Evolutionary conservation across 78 protist species (phyloP).

Genomic region (Dictyostelium brefeldianum): DNA sequence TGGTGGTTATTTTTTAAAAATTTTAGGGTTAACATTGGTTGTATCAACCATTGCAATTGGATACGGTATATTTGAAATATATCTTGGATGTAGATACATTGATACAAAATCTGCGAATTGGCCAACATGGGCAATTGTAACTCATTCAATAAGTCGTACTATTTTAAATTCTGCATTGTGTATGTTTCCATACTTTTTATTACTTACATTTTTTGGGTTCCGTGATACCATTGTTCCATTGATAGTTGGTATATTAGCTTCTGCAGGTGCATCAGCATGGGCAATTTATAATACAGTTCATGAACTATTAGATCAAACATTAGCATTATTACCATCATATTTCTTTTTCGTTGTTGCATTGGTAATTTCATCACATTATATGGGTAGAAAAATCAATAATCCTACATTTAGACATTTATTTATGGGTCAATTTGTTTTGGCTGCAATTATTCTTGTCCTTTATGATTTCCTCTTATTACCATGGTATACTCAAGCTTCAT

Average conservation of each 20-base stretch:
- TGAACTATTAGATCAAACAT: conserved; percentile 4
- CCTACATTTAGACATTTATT: conserved; percentile 63
- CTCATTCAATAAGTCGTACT: conserved; percentile 38
- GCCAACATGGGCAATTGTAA: conserved; percentile 59
- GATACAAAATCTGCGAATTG: neutral
- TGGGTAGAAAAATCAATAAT: conserved; percentile 43
- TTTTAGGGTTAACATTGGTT: neutral
- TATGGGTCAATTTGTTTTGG: conserved; percentile 70
- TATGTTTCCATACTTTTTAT: conserved; percentile 59
- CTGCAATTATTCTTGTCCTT: conserved; percentile 39
- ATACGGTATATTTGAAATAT: conserved; percentile 57
- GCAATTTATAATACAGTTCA: conserved; percentile 32
- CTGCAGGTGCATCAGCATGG: conserved; percentile 63
- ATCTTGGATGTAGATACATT: conserved; percentile 54
- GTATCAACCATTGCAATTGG: conserved; percentile 28
- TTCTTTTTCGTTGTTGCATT: conserved; percentile 55
- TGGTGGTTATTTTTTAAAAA: conserved; percentile 1
- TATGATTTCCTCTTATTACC: conserved; percentile 53
- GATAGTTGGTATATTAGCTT: neutral
- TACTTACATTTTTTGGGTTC: conserved; percentile 37
- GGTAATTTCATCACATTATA: conserved; percentile 15
- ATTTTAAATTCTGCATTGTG: conserved; percentile 48
- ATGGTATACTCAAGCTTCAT: conserved; percentile 16
- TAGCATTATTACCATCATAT: conserved; percentile 54
- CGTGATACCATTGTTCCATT: conserved; percentile 24